These are phyloP conservation scores for Cordyceps farinosa DNA, from an alignment of 2,329 filamentous ascomycete species.

Conservation along the genomic window DNA sequence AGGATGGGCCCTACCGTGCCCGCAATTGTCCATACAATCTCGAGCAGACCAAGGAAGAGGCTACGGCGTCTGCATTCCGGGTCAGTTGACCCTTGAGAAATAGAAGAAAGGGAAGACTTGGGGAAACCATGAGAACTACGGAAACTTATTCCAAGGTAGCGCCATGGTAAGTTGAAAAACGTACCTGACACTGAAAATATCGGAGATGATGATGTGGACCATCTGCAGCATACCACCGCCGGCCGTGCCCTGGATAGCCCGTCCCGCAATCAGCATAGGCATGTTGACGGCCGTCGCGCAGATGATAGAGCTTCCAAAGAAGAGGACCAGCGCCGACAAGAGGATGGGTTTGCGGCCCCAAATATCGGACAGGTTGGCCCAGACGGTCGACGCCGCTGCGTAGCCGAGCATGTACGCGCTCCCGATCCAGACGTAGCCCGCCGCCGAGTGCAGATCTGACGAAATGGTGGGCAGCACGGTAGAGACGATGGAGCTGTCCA, in stretches of 20 bases:
- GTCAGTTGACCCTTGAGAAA: constrained; percentile 27
- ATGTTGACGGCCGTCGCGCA: constrained; percentile 43
- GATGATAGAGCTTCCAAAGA: constrained; percentile 47
- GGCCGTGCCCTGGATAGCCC: constrained; percentile 47
- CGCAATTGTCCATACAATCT: constrained; percentile 64
- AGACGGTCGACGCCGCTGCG: constrained; percentile 58
- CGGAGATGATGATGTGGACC: constrained; percentile 48
- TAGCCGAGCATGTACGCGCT: constrained; percentile 65
- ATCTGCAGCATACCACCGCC: constrained; percentile 47
- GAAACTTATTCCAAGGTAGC: constrained; percentile 1
- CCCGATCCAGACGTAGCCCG: constrained; percentile 69
- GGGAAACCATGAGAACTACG: too few relatives aligned
- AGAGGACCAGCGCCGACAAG: constrained; percentile 42
- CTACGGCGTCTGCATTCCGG: constrained; percentile 29
- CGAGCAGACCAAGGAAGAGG: constrained; percentile 60
- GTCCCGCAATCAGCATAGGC: constrained; percentile 44
- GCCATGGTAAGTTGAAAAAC: constrained; percentile 31
- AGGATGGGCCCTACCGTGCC: constrained; percentile 62
- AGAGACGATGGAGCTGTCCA: constrained; percentile 17
- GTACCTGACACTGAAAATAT: constrained; percentile 43
- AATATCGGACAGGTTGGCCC: constrained; percentile 58
- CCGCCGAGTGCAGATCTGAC: constrained; percentile 54
- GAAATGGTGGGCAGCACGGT: constrained; percentile 49
- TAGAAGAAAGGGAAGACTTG: too few relatives aligned
- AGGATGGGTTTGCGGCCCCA: constrained; percentile 52